Base-by-base conservation (phyloP, 2,329 filamentous ascomycete species). In the Colletotrichum spaethianum region DNA sequence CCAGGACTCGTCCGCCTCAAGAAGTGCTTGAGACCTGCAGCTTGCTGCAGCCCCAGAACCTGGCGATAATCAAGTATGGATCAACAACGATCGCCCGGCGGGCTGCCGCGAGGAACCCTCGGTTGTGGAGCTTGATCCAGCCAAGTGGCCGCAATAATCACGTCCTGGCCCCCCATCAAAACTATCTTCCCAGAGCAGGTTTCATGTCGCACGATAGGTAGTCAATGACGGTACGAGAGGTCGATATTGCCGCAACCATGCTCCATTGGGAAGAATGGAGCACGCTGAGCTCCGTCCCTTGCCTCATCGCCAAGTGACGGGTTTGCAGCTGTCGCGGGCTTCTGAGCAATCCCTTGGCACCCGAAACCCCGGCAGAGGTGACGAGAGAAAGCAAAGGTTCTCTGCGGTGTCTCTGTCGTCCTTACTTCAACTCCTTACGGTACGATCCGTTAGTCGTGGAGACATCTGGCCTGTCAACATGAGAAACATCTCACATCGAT, bases 231-330 rank as follows among this genome's bases (percentile, higher is more conserved):
- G 48, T 61, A 40, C 12, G 26, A 26, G 44, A 63, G 11, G 50
- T 70, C 33, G 62, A 53, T 60, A 66, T 60, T 66, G 44, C 56
- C 33, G 67, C 62, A 53, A 53, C 40, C 16, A 16, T 59, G 62
- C 20, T 16, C 12, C 48, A 52, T 63, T 38, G 40, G 18, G 38
- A 44, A 14, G 40, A 20, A 44, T 2, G 53, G 55, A 38, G 33
- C 36, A 16, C 18, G 42, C 42, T n/a, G 56, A 31, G 50, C n/a
- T 26, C 55, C 23, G 33, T 36, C 56, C 66, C 66, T 69, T 48
- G 55, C 64, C 55, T 50, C 31, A 36, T 38, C 44, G 67, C 59
- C 33, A 66, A 46, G 53, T 23, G 62, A 59, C 46, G 20, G 62
- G 36, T 44, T 57, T 42, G 33, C 23, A 36, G 44, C 5, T 63